Percentiles rank a stretch among this genome's conserved stretches.
These are phyloP conservation scores for Amanita jacksonii DNA, from an alignment of 768 basidiomycete species.

Conservation along the genomic window DNA sequence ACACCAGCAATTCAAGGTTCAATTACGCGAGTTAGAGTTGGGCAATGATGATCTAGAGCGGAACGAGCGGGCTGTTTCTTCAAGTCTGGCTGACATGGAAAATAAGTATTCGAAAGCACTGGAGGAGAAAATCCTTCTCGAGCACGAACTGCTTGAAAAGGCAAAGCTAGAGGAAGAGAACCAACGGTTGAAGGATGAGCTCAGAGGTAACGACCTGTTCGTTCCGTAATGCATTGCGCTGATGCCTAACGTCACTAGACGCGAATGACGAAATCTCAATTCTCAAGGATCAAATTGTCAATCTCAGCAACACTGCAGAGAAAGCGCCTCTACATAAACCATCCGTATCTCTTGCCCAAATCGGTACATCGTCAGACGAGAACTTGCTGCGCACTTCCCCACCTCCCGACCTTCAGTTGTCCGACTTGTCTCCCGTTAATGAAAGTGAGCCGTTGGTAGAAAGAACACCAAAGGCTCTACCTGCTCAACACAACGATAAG, in stretches of 20 bases:
- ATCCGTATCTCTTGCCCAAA: slow-evolving; percentile 19
- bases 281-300: slow-evolving; percentile 62
- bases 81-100: slow-evolving; percentile 77
- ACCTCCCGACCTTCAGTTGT: slow-evolving; percentile 50
- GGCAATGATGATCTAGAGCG: slow-evolving; percentile 97
- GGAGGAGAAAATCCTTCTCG: slow-evolving; percentile 95
- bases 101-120: slow-evolving; percentile 81
- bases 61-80: slow-evolving; percentile 83
- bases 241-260: slow-evolving; percentile 38
- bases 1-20: slow-evolving; percentile 59
- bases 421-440: slow-evolving; percentile 41
- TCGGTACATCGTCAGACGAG: slow-evolving; percentile 35
- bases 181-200: slow-evolving; percentile 86
- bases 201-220: slow-evolving; percentile 57
- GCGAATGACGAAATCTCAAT: slow-evolving; percentile 78
- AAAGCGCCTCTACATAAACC: slow-evolving; percentile 24
- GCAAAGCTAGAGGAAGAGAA: slow-evolving; percentile 83
- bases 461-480: slow-evolving; percentile 28
- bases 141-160: slow-evolving; percentile 91
- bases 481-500: slow-evolving; percentile 29
- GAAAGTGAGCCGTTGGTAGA: slow-evolving; percentile 29
- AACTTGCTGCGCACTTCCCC: slow-evolving; percentile 49
- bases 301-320: slow-evolving; percentile 21
- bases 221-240: background rate
- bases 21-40: slow-evolving; percentile 86